Percentiles rank a stretch among this genome's conserved stretches.
phyloP scores from a whole-genome alignment of 352 stramenopile genomes.

The Pythium volutum region DNA sequence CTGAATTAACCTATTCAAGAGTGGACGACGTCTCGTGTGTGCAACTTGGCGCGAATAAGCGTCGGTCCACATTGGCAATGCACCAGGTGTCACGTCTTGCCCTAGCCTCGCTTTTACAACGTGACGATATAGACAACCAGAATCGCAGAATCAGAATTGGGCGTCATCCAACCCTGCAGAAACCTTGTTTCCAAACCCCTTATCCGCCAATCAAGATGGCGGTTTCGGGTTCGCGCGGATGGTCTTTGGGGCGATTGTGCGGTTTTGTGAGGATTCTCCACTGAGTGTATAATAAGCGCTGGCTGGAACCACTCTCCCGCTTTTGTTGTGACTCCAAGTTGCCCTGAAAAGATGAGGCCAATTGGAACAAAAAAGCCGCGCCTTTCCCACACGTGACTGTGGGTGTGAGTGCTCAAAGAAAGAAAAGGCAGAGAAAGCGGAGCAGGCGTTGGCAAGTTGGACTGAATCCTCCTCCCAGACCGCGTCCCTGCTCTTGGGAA shows the following conservation, averaged over 20 bases:
- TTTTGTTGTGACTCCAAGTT: not conserved
- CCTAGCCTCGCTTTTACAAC: constrained; percentile 15
- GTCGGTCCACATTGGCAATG: not conserved
- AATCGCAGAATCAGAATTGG: constrained; percentile 18
- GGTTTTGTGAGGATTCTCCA: not conserved
- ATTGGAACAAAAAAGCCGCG: not conserved
- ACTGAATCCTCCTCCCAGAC: constrained; percentile 13
- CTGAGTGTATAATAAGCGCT: too few relatives aligned
- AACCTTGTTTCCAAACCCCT: constrained; percentile 1
- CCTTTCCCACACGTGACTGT: not conserved
- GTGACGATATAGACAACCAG: constrained; percentile 9
- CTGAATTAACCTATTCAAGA: not conserved
- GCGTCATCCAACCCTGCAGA: constrained; percentile 1
- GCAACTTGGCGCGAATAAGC: not conserved
- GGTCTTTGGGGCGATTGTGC: not conserved
- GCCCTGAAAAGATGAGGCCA: constrained; percentile 4
- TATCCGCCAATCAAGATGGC: constrained; percentile 4
- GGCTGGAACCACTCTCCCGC: too few relatives aligned
- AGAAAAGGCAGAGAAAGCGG: constrained; percentile 9
- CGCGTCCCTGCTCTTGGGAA: constrained; percentile 11
- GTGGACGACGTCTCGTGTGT: constrained; percentile 4
- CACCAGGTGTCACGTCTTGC: constrained; percentile 16
- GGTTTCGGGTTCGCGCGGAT: not conserved
- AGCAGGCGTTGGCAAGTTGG: not conserved
- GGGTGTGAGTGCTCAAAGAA: not conserved